These are phyloP conservation scores for Saccharomycopsis crataegensis DNA, from an alignment of 1,139 yeast genomes.

Conservation along the genomic window DNA sequence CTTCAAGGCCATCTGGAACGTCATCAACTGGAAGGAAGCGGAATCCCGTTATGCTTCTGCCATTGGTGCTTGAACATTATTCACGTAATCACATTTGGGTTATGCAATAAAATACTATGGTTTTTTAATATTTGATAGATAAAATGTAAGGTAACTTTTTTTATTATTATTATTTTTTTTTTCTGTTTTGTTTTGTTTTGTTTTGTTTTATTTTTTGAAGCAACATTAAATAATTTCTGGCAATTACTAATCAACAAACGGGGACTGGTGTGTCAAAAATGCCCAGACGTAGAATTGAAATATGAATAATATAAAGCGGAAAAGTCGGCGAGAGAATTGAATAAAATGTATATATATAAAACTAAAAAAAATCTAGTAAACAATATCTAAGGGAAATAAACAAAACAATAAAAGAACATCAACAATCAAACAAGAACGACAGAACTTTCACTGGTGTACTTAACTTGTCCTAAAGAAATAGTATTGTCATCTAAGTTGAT, in stretches of 20 bases:
- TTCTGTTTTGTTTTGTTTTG: no score
- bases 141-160: neutral
- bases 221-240: neutral
- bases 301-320: no score
- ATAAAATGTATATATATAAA: neutral
- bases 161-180: no score
- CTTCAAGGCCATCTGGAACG: conserved; percentile 96
- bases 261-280: no score
- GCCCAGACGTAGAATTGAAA: no score
- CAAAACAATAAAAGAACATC: neutral
- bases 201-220: no score
- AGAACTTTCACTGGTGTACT: conserved; percentile 2
- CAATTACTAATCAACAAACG: neutral
- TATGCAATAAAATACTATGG: no score
- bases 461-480: conserved; percentile 62
- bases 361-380: neutral
- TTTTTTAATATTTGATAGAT: neutral
- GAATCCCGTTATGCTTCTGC: conserved; percentile 47
- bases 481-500: conserved; percentile 61
- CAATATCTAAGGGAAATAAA: neutral
- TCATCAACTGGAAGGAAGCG: conserved; percentile 94
- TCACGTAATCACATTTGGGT: neutral
- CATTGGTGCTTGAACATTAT: neutral
- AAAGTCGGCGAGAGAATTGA: no score
- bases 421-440: neutral